A percentile compares a stretch with the other conserved stretches of the same genome.
These are phyloP conservation scores for Candida golubevii DNA, from an alignment of 805 yeast species.

Conservation along the genomic window DNA sequence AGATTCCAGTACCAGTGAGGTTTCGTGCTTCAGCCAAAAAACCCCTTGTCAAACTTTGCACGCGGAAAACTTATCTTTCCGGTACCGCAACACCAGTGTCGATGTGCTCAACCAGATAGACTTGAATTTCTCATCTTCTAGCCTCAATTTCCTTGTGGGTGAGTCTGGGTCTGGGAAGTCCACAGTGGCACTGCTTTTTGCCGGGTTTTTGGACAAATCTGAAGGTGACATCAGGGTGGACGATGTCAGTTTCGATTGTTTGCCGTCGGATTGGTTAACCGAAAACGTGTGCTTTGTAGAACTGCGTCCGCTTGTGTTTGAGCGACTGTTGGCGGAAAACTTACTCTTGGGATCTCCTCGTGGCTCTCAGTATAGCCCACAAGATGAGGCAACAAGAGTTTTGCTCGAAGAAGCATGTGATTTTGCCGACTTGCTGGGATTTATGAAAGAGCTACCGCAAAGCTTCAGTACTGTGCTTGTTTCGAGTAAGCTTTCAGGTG, in stretches of 20 bases:
- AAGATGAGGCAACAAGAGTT: not conserved
- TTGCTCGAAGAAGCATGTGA: slow-evolving; percentile 17
- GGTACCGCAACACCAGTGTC: slow-evolving; percentile 55
- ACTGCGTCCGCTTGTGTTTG: slow-evolving; percentile 62
- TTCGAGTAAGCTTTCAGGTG: slow-evolving; percentile 65
- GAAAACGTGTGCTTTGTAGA: slow-evolving; percentile 69
- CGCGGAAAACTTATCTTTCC: slow-evolving; percentile 47
- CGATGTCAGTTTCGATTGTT: slow-evolving; percentile 39
- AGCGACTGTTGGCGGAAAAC: slow-evolving; percentile 17
- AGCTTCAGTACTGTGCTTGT: slow-evolving; percentile 56
- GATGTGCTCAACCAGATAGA: slow-evolving; percentile 46
- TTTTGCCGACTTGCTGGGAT: slow-evolving; percentile 48
- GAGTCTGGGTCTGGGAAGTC: slow-evolving; percentile 94
- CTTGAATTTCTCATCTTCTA: slow-evolving; percentile 42
- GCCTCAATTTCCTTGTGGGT: slow-evolving; percentile 69
- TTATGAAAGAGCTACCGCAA: slow-evolving; percentile 46
- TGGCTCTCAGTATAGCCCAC: slow-evolving; percentile 13
- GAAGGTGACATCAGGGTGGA: slow-evolving; percentile 60
- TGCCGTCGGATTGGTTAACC: slow-evolving; percentile 51
- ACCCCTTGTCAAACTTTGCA: not conserved
- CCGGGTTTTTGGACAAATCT: slow-evolving; percentile 50
- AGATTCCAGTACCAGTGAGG: not conserved
- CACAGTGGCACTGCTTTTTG: slow-evolving; percentile 60
- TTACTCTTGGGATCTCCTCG: slow-evolving; percentile 6
- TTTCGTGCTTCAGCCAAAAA: slow-evolving; percentile 3